Percentiles rank a stretch among this genome's conserved stretches.
Conservation (phyloP, 202 grass and related monocot genomes). For the Zizania palustris region DNA sequence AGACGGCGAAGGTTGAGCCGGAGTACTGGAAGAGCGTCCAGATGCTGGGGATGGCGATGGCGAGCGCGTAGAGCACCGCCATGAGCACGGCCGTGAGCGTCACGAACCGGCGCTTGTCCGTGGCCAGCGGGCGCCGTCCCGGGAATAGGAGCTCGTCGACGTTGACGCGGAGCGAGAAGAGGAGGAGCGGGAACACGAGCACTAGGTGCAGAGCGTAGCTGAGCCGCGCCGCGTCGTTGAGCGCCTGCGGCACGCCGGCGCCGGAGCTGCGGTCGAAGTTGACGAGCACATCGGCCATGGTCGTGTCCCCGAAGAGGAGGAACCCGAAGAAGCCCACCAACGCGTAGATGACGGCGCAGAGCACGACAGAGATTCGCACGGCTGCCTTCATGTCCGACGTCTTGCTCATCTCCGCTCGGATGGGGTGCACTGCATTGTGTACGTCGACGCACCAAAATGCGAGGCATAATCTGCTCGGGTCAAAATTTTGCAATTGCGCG, state of each 20-base stretch:
- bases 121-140: conserved; percentile 35
- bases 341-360: conserved; percentile 79
- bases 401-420: conserved; percentile 73
- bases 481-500: too few relatives aligned
- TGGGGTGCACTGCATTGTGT: conserved; percentile 66
- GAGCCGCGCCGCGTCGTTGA: conserved; percentile 81
- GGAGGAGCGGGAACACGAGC: conserved; percentile 85
- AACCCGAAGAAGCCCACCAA: conserved; percentile 83
- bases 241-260: conserved; percentile 53
- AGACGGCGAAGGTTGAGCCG: conserved; percentile 76
- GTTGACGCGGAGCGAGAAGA: conserved; percentile 83
- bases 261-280: conserved; percentile 78
- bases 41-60: conserved; percentile 73
- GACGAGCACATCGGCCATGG: conserved; percentile 86
- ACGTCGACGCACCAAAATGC: not conserved
- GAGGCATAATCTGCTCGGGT: not conserved
- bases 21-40: conserved; percentile 87
- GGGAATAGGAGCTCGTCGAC: conserved; percentile 84
- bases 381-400: conserved; percentile 74
- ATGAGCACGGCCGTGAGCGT: conserved; percentile 62
- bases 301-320: conserved; percentile 86
- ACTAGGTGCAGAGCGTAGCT: conserved; percentile 89
- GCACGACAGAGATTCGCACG: conserved; percentile 66
- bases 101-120: conserved; percentile 64
- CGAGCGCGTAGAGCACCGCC: conserved; percentile 56